Conservation (phyloP, 257 asterid species). For the Solanum medicagineum region DNA sequence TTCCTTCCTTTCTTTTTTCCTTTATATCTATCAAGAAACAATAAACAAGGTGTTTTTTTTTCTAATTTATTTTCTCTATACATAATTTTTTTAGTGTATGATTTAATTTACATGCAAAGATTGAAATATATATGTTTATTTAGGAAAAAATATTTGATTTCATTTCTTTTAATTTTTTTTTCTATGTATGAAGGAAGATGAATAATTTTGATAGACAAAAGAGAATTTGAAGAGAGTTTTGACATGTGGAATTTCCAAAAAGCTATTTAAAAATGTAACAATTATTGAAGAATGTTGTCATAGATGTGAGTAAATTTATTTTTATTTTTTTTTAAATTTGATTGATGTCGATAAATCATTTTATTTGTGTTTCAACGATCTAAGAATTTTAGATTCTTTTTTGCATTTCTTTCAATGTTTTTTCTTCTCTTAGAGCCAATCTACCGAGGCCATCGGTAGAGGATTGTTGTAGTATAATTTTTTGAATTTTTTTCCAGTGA, state of each 20-base stretch:
- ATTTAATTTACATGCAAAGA: background rate
- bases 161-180: background rate
- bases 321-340: background rate
- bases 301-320: background rate
- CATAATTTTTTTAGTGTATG: background rate
- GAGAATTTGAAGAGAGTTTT: background rate
- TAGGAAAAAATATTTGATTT: background rate
- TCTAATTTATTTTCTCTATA: background rate
- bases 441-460: no score
- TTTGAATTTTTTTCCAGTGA: background rate
- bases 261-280: background rate
- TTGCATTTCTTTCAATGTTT: no score
- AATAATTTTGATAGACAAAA: background rate
- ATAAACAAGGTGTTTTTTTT: background rate
- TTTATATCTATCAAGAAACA: background rate
- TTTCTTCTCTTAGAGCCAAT: no score
- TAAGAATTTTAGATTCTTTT: no score
- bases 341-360: background rate
- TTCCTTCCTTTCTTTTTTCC: no score
- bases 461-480: background rate
- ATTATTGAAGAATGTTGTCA: slow-evolving; percentile 13
- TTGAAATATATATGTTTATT: background rate
- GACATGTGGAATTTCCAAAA: slow-evolving; percentile 3
- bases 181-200: background rate
- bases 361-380: no score